Evolutionary conservation across 148 eudicot genomes (phyloP).

Genomic region (Chenopodium suecicum): DNA sequence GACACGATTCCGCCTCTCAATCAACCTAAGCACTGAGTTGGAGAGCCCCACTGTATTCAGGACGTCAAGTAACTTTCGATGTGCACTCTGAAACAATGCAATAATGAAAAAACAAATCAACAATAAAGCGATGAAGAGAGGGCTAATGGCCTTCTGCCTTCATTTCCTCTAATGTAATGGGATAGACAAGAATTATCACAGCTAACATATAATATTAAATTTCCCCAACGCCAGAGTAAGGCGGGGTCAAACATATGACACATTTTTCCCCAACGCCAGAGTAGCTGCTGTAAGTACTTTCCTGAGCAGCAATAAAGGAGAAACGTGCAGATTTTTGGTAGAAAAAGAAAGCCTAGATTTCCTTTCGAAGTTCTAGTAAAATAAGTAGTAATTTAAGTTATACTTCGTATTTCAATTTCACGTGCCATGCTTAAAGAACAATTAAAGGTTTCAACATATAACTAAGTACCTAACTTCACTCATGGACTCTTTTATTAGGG

Average conservation of each 20-base stretch:
- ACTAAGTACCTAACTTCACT: background rate
- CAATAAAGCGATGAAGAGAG: background rate
- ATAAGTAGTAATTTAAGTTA: too few relatives aligned
- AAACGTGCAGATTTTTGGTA: background rate
- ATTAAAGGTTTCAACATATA: background rate
- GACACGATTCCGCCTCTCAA: slow-evolving; percentile 75
- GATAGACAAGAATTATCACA: background rate
- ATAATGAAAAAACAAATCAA: background rate
- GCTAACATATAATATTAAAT: background rate
- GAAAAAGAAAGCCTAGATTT: background rate
- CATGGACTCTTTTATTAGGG: background rate
- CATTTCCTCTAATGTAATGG: background rate
- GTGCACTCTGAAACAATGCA: slow-evolving; percentile 67
- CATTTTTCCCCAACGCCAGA: background rate
- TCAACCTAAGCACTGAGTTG: slow-evolving; percentile 69
- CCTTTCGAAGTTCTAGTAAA: background rate
- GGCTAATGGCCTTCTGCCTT: background rate
- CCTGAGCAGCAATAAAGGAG: background rate
- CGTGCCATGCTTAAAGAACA: background rate
- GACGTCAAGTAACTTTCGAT: slow-evolving; percentile 79
- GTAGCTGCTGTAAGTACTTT: background rate
- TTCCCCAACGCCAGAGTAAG: background rate
- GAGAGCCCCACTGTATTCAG: slow-evolving; percentile 81
- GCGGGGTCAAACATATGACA: background rate
- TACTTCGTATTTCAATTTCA: background rate